Evolutionary conservation across 2,329 filamentous ascomycete genomes (phyloP).

Genomic region (Xylaria sp.): DNA sequence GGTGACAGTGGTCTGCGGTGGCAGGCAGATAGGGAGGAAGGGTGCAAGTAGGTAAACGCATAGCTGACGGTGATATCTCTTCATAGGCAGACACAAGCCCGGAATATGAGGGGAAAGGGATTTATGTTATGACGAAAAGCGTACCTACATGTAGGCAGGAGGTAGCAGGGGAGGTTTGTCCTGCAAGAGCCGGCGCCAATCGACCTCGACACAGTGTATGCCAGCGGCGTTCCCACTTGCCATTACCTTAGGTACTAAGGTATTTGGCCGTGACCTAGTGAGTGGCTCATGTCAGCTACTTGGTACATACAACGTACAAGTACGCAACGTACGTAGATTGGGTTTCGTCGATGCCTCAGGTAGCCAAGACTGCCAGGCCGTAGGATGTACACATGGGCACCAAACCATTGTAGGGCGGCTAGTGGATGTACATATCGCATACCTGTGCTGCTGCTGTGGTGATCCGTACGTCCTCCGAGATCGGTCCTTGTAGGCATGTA

Average conservation of each 20-base stretch:
- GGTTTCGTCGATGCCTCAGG: no score
- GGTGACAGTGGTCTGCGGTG: conserved; percentile 3
- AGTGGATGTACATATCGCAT: neutral
- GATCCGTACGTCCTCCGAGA: neutral
- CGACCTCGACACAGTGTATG: conserved; percentile 23
- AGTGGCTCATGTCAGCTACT: neutral
- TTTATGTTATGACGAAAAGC: conserved; percentile 22
- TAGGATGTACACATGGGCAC: no score
- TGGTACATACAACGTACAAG: no score
- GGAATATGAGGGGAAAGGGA: conserved; percentile 22
- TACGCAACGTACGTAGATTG: neutral
- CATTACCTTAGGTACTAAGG: neutral
- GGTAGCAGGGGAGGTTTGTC: conserved; percentile 17
- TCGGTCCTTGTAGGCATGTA: neutral
- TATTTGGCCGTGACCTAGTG: neutral
- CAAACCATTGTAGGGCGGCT: neutral
- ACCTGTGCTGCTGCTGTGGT: neutral
- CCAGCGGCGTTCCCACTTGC: neutral
- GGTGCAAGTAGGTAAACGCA: conserved; percentile 14
- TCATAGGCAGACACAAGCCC: conserved; percentile 21
- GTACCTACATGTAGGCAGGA: conserved; percentile 8
- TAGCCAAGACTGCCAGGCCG: neutral
- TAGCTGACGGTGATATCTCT: conserved; percentile 20
- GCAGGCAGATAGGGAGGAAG: conserved; percentile 6
- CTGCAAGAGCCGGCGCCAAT: conserved; percentile 4